phyloP scores from a whole-genome alignment of 257 asterid species.

The Jaltomata sinuosa region DNA sequence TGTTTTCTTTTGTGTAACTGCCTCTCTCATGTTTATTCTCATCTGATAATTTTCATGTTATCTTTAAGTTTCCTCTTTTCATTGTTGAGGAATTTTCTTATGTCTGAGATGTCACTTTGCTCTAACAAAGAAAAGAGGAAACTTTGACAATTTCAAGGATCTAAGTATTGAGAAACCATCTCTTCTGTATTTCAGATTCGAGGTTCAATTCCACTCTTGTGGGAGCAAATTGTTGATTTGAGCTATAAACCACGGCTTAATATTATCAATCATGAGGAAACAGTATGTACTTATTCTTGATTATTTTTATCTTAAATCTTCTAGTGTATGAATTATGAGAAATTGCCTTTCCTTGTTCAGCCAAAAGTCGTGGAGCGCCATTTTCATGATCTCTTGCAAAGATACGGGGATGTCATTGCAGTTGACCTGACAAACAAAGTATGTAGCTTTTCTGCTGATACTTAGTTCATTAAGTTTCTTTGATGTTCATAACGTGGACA shows the following conservation, averaged over 20 bases:
- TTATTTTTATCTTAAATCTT: neutral
- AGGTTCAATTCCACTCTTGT: conserved; percentile 89
- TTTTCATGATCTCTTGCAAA: conserved; percentile 78
- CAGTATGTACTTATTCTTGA: conserved; percentile 40
- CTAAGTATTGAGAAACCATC: neutral
- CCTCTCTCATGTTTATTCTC: neutral
- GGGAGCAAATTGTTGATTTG: conserved; percentile 99
- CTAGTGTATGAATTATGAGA: neutral
- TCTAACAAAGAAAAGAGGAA: neutral
- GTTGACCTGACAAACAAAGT: conserved; percentile 93
- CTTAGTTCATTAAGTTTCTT: neutral
- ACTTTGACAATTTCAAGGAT: neutral
- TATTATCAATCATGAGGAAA: conserved; percentile 64
- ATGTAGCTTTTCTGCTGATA: conserved; percentile 1
- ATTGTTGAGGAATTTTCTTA: neutral
- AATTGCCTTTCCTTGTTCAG: conserved; percentile 26
- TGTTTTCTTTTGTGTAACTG: neutral
- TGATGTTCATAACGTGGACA: neutral
- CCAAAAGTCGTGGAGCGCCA: conserved; percentile 80
- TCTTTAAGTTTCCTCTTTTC: neutral
- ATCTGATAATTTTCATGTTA: neutral
- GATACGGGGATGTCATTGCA: conserved; percentile 79
- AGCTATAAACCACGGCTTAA: conserved; percentile 92
- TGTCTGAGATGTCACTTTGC: neutral
- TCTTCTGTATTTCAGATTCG: conserved; percentile 55